Conservation (phyloP, 73 alveolate genomes). For the Tetrahymena elliotti region DNA sequence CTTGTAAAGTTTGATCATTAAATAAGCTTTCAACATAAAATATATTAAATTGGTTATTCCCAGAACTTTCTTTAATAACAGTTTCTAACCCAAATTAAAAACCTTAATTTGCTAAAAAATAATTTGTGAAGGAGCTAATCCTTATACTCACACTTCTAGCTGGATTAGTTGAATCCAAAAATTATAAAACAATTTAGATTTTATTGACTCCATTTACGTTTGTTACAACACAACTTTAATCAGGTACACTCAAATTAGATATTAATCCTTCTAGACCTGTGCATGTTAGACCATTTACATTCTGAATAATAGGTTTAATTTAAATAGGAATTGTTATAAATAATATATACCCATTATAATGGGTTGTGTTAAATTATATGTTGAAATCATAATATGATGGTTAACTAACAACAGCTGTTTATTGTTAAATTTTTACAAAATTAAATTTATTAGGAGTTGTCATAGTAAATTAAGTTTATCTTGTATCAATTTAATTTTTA, state of each 20-base stretch:
- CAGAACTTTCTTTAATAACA: not conserved
- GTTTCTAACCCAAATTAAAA: not conserved
- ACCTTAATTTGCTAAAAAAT: not conserved
- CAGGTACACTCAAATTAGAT: not conserved
- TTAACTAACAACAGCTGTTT: not conserved
- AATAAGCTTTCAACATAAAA: not conserved
- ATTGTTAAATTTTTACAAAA: not conserved
- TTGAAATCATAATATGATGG: not conserved
- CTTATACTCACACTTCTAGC: not conserved
- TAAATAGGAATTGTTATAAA: not conserved
- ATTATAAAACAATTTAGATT: not conserved
- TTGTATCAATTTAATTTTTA: not conserved
- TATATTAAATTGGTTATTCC: not conserved
- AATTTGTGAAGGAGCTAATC: not conserved
- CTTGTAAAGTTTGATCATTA: not conserved
- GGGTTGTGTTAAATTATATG: not conserved
- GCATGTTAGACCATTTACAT: not conserved
- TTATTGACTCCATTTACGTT: not conserved
- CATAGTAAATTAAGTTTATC: not conserved
- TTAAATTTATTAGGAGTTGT: not conserved
- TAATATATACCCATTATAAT: not conserved
- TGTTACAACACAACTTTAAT: not conserved
- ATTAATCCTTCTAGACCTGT: not conserved
- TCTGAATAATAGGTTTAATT: not conserved
- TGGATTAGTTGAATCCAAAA: not conserved